Evolutionary conservation across 805 yeast species (phyloP).

Genomic region (Nematodospora valgi): DNA sequence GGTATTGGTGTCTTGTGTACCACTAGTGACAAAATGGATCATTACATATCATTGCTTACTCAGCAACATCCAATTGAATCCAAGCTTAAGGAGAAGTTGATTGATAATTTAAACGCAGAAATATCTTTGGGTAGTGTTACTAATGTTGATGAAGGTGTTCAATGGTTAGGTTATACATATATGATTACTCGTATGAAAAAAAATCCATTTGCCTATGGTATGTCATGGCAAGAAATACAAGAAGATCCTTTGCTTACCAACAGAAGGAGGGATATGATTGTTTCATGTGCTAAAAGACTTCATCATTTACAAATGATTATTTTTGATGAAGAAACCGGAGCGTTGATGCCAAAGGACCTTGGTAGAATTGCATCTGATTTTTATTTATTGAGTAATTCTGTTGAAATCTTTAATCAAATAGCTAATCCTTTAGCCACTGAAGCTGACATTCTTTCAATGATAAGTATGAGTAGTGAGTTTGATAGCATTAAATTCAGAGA

Average conservation of each 20-base stretch:
- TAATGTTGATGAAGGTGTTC: conserved; percentile 88
- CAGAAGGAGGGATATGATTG: conserved; percentile 70
- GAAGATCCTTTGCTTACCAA: conserved; percentile 79
- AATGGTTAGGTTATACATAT: conserved; percentile 98
- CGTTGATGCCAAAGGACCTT: conserved; percentile 79
- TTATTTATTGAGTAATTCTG: conserved; percentile 76
- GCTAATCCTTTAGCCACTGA: conserved; percentile 83
- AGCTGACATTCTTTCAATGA: conserved; percentile 84
- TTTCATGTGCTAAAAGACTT: conserved; percentile 76
- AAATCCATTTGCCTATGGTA: conserved; percentile 89
- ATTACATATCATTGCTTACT: conserved; percentile 81
- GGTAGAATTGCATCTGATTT: conserved; percentile 96
- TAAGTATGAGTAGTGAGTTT: conserved; percentile 91
- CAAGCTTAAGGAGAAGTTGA: conserved; percentile 67
- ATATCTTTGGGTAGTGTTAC: conserved; percentile 94
- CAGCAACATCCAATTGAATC: conserved; percentile 98
- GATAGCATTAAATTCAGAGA: conserved; percentile 85
- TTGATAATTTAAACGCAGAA: conserved; percentile 94
- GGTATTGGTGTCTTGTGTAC: conserved; percentile 95
- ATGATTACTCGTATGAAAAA: conserved; percentile 91
- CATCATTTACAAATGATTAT: conserved; percentile 90
- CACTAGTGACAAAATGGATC: conserved; percentile 74
- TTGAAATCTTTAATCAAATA: conserved; percentile 85
- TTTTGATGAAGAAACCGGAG: conserved; percentile 78
- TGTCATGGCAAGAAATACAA: conserved; percentile 79